Evolutionary conservation across 2,329 filamentous ascomycete species (phyloP), one percentile per base, ranked within the genome.

Genomic region (Dryadomyces sulphureus): DNA sequence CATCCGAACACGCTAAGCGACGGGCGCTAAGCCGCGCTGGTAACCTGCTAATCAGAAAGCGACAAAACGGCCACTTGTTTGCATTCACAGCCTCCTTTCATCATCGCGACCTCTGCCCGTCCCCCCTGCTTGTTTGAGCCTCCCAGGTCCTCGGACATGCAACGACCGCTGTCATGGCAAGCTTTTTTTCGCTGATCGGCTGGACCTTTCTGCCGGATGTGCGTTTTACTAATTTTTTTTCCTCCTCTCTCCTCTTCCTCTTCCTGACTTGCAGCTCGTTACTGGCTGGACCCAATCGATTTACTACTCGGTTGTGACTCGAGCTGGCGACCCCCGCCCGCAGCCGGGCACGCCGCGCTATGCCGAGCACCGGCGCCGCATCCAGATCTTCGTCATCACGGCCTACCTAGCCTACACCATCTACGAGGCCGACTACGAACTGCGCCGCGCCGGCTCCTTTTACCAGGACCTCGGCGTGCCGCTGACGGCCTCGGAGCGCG

Each of bases 351-450:
- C 73, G n/a, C 71, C 78, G 2, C 79, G 79, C 53, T 85, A 77
- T 60, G 69, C 73, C 52, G 71, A 73, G 48, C 85, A 96, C 66
- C 81, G 87, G 49, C 83, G 84, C 48, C 76, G 79, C 55, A 90
- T 95, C 60, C 80, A 92, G 60, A 81, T 90, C 58, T 68, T 81
- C 54, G 85, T 96, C 56, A 81, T 96, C 43, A 69, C 81, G 42
- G 66, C 76, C 50, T 98, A 96, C 66, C 84, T 96, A 34, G 65
- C 82, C 53, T 95, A 94, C 70, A 94, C 88, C 41, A 78, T 96
- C 56, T 92, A 89, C 66, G 90, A 96, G 65, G 83, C 87, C 56
- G 85, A 94, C 70, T 79, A 84, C 66, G 79, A 86, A 52, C 72
- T 94, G 24, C 81, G 77, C 51, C 67, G 72, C 39, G 67, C 71